Evolutionary conservation across 2,329 filamentous ascomycete genomes (phyloP), one percentile per base, ranked within the genome.

Genomic region (Aschersonia sp.): DNA sequence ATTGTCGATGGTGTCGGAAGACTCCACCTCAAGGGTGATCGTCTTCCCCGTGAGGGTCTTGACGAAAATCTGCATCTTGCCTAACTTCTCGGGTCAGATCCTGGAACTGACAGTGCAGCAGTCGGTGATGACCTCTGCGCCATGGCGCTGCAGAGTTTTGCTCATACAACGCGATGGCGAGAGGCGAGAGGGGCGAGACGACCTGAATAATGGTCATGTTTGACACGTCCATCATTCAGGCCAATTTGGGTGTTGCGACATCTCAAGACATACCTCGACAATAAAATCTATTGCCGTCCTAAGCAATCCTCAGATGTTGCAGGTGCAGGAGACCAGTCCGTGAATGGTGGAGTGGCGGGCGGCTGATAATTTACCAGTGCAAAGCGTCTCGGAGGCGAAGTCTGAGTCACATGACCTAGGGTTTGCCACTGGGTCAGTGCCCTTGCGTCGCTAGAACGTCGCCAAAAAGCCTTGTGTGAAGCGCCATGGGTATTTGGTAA

Each of bases 1-100:
- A 84, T 97, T 97, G 83, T 97, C 92, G 75, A 98, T 97, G 68
- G 91, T 97, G 76, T 98, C 92, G 67, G 84, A 91, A 65, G 89
- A 95, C 84, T 97, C 92, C 76, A 97, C 92, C 89, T 98, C 92
- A 65, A 98, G 89, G 85, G 92, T 97, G 85, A 97, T 97, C 70
- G 92, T 97, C 85, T 97, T 97, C 69, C 92, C 92, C 86, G 92
- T 97, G 64, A 97, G 80, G 78, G 80, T 84, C 74, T 84, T 83
- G 65, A 84, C 80, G 75, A 84, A 84, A 70, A 83, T 83, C 77
- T 83, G 79, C 79, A 83, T 83, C 72, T 78, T 80, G 77, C 77
- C 76, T 79, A 61, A 59, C 64, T 65, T 58, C 55, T 54, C 54
- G 64, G 59, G 65, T 71, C 67, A 71, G 69, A 69, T 53, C 60